Evolutionary conservation across 2,329 filamentous ascomycete genomes (phyloP).

Genomic region (Colletotrichum sp.): DNA sequence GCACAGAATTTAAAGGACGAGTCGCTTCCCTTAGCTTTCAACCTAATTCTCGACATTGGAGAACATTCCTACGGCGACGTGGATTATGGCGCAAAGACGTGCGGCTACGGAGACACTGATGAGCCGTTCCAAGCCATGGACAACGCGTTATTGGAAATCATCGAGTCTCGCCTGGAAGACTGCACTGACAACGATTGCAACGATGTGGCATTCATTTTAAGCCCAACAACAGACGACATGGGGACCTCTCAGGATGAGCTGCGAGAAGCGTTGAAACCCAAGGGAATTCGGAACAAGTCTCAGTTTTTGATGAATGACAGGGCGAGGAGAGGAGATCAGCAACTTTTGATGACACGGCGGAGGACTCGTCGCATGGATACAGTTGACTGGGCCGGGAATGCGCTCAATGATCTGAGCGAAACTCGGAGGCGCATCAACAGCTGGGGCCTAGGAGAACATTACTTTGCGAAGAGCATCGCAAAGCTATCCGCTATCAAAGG

Average conservation of each 20-base stretch:
- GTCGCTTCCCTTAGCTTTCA: neutral
- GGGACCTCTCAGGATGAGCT: neutral
- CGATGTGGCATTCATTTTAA: neutral
- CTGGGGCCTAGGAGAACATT: neutral
- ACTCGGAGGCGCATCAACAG: neutral
- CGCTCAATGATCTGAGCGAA: neutral
- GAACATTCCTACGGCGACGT: neutral
- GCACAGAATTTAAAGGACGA: neutral
- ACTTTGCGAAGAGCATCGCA: neutral
- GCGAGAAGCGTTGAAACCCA: neutral
- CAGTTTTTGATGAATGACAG: neutral
- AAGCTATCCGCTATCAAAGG: neutral
- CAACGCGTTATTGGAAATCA: neutral
- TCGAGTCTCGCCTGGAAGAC: neutral
- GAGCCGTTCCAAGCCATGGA: neutral
- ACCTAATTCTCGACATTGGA: neutral
- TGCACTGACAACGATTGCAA: neutral
- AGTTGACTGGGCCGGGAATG: neutral
- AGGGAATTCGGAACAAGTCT: neutral
- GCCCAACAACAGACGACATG: neutral
- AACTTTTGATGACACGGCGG: neutral
- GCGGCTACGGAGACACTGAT: neutral
- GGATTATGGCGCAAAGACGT: neutral
- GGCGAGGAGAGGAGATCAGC: neutral
- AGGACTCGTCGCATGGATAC: neutral